A percentile compares a stretch with the other conserved stretches of the same genome.
Conservation (phyloP, 352 stramenopile genomes). For the Plasmopara halstedii region DNA sequence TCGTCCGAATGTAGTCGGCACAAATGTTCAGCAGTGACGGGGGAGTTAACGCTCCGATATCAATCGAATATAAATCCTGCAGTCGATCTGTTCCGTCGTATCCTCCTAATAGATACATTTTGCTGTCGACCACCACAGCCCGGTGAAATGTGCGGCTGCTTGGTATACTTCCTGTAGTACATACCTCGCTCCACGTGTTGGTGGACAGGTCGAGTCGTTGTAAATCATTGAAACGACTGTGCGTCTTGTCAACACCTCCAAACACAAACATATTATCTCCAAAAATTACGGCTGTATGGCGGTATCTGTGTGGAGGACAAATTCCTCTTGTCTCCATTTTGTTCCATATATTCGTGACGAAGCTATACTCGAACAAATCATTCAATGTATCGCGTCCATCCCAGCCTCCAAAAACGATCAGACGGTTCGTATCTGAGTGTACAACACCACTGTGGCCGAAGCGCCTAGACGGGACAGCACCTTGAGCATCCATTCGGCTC, state of each 20-base stretch:
- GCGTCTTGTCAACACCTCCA: constrained; percentile 84
- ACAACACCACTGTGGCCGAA: constrained; percentile 84
- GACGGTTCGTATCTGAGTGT: constrained; percentile 48
- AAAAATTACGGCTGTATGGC: constrained; percentile 78
- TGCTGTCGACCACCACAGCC: constrained; percentile 63
- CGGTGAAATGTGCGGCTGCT: constrained; percentile 85
- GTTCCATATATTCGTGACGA: constrained; percentile 61
- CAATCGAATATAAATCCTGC: constrained; percentile 80
- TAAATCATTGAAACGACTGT: constrained; percentile 83
- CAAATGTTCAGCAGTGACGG: constrained; percentile 69
- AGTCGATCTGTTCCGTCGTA: constrained; percentile 82
- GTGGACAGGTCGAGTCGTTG: constrained; percentile 68
- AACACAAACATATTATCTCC: constrained; percentile 86
- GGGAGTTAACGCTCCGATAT: constrained; percentile 68
- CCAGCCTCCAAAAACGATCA: constrained; percentile 85
- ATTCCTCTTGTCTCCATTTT: constrained; percentile 45
- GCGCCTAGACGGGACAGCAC: constrained; percentile 46
- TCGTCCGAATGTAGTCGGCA: constrained; percentile 57
- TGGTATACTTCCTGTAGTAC: constrained; percentile 70
- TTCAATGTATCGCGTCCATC: constrained; percentile 82
- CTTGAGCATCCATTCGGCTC: constrained; percentile 37
- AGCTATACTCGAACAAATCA: constrained; percentile 74
- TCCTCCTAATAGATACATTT: constrained; percentile 83
- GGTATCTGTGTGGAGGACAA: constrained; percentile 71
- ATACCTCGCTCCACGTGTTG: constrained; percentile 81